Conservation (phyloP, 2,329 filamentous ascomycete genomes). For the Colletotrichum truncatum region DNA sequence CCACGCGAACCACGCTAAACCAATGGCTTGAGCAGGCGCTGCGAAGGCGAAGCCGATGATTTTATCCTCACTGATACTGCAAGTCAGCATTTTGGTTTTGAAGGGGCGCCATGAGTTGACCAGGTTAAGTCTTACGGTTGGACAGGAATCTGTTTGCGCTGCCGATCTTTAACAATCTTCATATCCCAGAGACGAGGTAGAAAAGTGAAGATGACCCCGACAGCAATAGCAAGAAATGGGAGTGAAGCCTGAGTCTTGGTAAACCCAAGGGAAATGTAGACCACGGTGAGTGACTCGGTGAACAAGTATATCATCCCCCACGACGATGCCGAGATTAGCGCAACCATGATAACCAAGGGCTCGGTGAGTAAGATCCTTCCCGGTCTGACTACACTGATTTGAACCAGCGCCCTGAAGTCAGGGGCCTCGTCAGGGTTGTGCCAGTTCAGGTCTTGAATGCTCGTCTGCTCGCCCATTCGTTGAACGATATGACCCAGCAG, state of each 20-base stretch:
- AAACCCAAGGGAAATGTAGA: slow-evolving; percentile 49
- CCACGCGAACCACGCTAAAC: slow-evolving; percentile 56
- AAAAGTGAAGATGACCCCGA: slow-evolving; percentile 51
- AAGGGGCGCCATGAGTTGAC: not conserved
- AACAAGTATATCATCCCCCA: slow-evolving; percentile 59
- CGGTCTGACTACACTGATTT: slow-evolving; percentile 50
- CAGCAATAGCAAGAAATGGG: slow-evolving; percentile 48
- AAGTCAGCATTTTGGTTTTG: not conserved
- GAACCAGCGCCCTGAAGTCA: slow-evolving; percentile 45
- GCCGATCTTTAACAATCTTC: slow-evolving; percentile 32
- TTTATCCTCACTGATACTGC: slow-evolving; percentile 12
- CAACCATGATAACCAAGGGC: slow-evolving; percentile 53
- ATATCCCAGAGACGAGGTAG: slow-evolving; percentile 52
- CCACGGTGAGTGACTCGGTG: slow-evolving; percentile 49
- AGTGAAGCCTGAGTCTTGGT: slow-evolving; percentile 43
- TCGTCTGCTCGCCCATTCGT: slow-evolving; percentile 17
- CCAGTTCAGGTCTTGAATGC: slow-evolving; percentile 31
- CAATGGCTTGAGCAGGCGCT: slow-evolving; percentile 50
- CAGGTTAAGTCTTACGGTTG: slow-evolving; percentile 32
- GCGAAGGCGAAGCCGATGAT: slow-evolving; percentile 53
- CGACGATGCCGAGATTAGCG: slow-evolving; percentile 51
- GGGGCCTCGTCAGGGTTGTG: slow-evolving; percentile 50
- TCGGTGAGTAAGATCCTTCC: slow-evolving; percentile 53
- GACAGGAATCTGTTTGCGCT: slow-evolving; percentile 25
- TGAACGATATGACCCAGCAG: slow-evolving; percentile 41